phyloP scores from a whole-genome alignment of 495 filamentous ascomycete species.

The Penicillium macrosclerotiorum region DNA sequence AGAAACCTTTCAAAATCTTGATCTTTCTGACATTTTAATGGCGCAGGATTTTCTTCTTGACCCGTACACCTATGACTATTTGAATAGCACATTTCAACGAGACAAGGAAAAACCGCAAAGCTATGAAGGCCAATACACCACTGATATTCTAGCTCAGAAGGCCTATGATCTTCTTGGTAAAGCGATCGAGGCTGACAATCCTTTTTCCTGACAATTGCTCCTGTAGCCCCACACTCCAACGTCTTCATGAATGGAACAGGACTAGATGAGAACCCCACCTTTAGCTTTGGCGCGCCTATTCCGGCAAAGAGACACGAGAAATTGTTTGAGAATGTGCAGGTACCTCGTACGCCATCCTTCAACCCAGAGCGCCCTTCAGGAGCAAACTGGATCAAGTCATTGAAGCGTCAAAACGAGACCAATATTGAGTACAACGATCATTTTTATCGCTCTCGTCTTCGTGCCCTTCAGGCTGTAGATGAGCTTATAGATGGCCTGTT shows the following conservation, averaged over 20 bases:
- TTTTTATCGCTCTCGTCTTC: conserved; percentile 59
- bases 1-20: too few relatives aligned
- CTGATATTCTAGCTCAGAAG: conserved; percentile 60
- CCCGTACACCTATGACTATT: conserved; percentile 66
- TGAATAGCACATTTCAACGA: conserved; percentile 56
- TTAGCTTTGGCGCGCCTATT: conserved; percentile 29
- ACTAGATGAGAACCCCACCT: conserved; percentile 16
- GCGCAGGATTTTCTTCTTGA: conserved; percentile 64
- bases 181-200: conserved; percentile 43
- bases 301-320: conserved; percentile 28
- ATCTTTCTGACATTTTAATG: too few relatives aligned
- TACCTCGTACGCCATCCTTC: too few relatives aligned
- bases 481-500: conserved; percentile 62
- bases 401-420: conserved; percentile 40
- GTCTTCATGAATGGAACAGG: conserved; percentile 9
- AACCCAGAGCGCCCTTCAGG: too few relatives aligned
- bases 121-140: conserved; percentile 53
- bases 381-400: conserved; percentile 37
- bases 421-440: conserved; percentile 62
- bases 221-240: conserved; percentile 58
- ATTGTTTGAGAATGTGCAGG: conserved; percentile 27
- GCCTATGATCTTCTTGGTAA: conserved; percentile 58
- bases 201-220: conserved; percentile 67
- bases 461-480: conserved; percentile 62
- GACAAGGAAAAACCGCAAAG: conserved; percentile 50